Evolutionary conservation across 2,329 filamentous ascomycete species (phyloP), one percentile per base, ranked within the genome.

Genomic region (Calonectria honghensis): DNA sequence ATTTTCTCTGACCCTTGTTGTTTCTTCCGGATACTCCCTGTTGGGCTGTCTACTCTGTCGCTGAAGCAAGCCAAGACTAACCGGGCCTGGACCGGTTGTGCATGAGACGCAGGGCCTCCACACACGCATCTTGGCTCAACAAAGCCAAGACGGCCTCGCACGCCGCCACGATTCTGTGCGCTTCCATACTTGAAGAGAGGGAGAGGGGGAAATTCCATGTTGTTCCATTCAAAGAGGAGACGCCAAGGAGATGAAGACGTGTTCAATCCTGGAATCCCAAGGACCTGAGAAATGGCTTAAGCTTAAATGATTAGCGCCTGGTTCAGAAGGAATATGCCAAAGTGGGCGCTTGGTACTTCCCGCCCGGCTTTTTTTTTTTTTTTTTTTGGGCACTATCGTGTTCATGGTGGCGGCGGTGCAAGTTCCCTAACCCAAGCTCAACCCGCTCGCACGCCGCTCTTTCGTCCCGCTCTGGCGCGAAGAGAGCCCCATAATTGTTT

Each of bases 291-390:
- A 29, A 32, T 27, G 27, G 70, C 70, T 68, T 72, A 63, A 72
- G 70, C 70, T 72, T 68, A 68, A 72, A 24, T 67, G 63, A 67
- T 67, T 61, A 61, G 70, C 41, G 61, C 45, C 20, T 67, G 41
- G 64, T 27, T 35, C 63, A 27, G 20, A 54, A 54, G 45, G 27
- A 48, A 70, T 64, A 45, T 50, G 11, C 48, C 31, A 51, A 37
- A 27, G n/a, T 29, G 64, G 41, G 45, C 18, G 57, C 9, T 39
- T 39, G 4, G 27, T 50, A 24, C 41, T 32, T 20, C 61, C 39
- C 61, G 41, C 29, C 41, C 29, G 41, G 16, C 59, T 48, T 6
- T 24, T 14, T 16, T 7, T 31, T 7, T 32, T 32, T 32, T 29
- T 48, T 48, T 48, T 39, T 39, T 39, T 39, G 14, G 57, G 27